Evolutionary conservation across 2,329 filamentous ascomycete genomes (phyloP).

Genomic region (Rugonectria rugulosa): DNA sequence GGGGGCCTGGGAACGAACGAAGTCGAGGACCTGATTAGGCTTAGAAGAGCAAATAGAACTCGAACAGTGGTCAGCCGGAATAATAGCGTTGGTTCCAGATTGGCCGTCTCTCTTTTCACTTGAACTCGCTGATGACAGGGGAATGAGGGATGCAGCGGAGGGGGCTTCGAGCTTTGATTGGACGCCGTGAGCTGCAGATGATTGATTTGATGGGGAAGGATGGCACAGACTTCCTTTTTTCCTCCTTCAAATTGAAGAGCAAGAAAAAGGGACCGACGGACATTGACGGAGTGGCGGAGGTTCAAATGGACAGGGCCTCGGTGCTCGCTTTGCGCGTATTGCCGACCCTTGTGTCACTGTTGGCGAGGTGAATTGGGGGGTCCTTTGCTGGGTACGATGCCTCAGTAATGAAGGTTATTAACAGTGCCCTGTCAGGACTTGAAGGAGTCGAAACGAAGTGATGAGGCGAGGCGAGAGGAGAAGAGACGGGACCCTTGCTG

Average conservation of each 20-base stretch:
- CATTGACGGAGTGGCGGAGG: neutral
- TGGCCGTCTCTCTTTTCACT: neutral
- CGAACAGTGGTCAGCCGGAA: conserved; percentile 11
- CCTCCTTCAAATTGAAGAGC: neutral
- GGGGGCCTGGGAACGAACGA: neutral
- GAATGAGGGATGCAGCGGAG: neutral
- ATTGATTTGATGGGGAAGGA: conserved; percentile 12
- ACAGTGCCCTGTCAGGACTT: neutral
- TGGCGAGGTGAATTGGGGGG: neutral
- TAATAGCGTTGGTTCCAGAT: conserved; percentile 10
- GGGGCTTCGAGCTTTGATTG: conserved; percentile 12
- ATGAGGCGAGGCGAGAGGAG: neutral
- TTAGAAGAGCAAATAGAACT: neutral
- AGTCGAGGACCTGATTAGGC: neutral
- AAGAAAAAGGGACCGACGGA: neutral
- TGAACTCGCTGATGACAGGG: neutral
- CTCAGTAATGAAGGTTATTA: neutral
- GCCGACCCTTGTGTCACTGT: neutral
- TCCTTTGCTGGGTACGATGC: neutral
- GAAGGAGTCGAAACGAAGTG: too few species aligned
- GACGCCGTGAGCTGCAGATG: conserved; percentile 10
- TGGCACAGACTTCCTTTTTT: conserved; percentile 7
- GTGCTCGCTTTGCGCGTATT: neutral
- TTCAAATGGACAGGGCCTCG: neutral
- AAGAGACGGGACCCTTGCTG: conserved; percentile 10